These are phyloP conservation scores for Penicillium crustosum DNA, from an alignment of 2,329 filamentous ascomycete species.

Conservation along the genomic window DNA sequence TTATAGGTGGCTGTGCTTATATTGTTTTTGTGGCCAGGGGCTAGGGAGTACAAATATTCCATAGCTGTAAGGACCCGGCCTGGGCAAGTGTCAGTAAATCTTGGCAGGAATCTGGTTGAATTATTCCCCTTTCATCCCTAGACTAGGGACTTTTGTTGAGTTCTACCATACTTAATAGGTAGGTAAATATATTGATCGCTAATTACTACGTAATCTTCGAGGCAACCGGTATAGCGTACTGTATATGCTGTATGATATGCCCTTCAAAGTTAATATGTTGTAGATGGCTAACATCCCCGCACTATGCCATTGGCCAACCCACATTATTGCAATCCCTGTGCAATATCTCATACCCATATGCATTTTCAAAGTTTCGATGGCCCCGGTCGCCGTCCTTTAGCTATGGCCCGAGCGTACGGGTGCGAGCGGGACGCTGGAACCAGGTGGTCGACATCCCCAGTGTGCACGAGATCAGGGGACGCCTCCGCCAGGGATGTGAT, in stretches of 20 bases:
- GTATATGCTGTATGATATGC: background rate
- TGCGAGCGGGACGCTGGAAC: slow-evolving; percentile 45
- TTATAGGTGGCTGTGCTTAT: background rate
- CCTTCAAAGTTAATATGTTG: background rate
- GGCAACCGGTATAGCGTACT: background rate
- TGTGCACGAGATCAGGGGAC: slow-evolving; percentile 47
- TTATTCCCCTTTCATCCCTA: background rate
- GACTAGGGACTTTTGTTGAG: background rate
- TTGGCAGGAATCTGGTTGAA: slow-evolving; percentile 4
- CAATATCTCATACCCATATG: background rate
- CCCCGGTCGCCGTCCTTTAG: slow-evolving; percentile 28
- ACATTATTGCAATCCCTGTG: background rate
- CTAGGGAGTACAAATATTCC: background rate
- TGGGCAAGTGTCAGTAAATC: background rate
- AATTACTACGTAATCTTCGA: background rate
- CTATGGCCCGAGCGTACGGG: slow-evolving; percentile 43
- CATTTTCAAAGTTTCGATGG: slow-evolving; percentile 29
- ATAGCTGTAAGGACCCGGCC: slow-evolving; percentile 6
- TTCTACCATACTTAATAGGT: background rate
- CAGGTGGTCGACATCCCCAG: slow-evolving; percentile 52
- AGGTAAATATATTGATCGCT: background rate
- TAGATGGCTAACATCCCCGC: background rate
- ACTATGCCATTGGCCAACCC: background rate
- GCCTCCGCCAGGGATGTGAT: slow-evolving; percentile 48
- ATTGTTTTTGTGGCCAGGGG: background rate